Conservation (phyloP, 192 early-diverging fungal genomes). For the Coemansia sp. region DNA sequence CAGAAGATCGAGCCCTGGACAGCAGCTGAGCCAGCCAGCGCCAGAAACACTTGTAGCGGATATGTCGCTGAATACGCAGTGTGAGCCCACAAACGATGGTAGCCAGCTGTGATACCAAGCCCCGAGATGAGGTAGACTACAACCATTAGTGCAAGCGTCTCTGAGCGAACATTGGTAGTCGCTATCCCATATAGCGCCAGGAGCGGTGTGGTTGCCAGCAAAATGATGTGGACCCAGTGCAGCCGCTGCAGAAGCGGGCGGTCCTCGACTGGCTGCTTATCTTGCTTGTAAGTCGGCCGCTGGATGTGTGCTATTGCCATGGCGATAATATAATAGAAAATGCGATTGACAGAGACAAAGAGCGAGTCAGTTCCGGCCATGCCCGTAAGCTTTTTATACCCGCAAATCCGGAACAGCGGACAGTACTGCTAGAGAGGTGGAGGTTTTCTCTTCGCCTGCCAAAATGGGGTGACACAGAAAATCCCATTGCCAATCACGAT, state of each 20-base stretch:
- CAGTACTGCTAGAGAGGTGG: neutral
- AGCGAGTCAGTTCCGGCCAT: neutral
- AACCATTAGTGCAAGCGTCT: slow-evolving; percentile 62
- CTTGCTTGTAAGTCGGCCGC: slow-evolving; percentile 48
- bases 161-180: slow-evolving; percentile 61
- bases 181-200: slow-evolving; percentile 75
- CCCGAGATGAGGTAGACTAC: slow-evolving; percentile 27
- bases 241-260: slow-evolving; percentile 52
- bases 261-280: slow-evolving; percentile 33
- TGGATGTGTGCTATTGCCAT: slow-evolving; percentile 37
- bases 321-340: neutral
- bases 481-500: neutral
- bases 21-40: slow-evolving; percentile 67
- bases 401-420: neutral
- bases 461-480: neutral
- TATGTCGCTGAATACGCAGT: slow-evolving; percentile 68
- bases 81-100: slow-evolving; percentile 85
- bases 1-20: slow-evolving; percentile 82
- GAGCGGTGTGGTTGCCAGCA: slow-evolving; percentile 69
- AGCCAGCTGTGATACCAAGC: slow-evolving; percentile 61
- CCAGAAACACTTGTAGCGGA: slow-evolving; percentile 63
- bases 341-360: neutral
- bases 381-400: neutral
- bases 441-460: neutral
- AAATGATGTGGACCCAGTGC: slow-evolving; percentile 68